Evolutionary conservation across 2,329 filamentous ascomycete species (phyloP).

Genomic region (Xylaria sp.): DNA sequence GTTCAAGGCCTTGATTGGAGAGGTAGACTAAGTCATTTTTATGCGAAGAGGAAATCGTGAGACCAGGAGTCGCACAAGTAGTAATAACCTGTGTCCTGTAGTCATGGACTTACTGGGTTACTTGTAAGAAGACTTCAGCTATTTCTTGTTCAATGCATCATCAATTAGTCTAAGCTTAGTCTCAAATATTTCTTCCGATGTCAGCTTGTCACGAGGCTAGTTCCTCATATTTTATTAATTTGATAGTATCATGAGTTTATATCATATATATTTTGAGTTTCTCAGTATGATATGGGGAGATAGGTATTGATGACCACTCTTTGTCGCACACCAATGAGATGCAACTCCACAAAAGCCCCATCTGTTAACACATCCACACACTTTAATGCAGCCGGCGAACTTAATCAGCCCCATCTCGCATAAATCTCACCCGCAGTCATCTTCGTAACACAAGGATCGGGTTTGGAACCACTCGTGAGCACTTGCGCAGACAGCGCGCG

Average conservation of each 20-base stretch:
- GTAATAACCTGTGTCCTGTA: background rate
- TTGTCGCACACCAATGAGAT: slow-evolving; percentile 31
- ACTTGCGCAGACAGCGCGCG: background rate
- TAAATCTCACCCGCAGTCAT: background rate
- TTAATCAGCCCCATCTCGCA: slow-evolving; percentile 18
- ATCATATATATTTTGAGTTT: background rate
- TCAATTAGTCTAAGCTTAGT: background rate
- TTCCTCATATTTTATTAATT: background rate
- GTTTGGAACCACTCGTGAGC: background rate
- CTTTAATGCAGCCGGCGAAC: background rate
- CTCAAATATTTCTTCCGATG: background rate
- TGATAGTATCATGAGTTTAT: background rate
- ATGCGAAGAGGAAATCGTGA: slow-evolving; percentile 20
- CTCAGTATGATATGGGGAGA: background rate
- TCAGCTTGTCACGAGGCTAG: background rate
- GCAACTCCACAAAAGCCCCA: slow-evolving; percentile 33
- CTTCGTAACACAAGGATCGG: slow-evolving; percentile 8
- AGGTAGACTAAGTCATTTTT: slow-evolving; percentile 31
- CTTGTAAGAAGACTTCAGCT: background rate
- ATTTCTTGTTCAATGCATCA: background rate
- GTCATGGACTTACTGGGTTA: background rate
- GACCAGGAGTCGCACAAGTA: slow-evolving; percentile 21
- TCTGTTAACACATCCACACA: slow-evolving; percentile 15
- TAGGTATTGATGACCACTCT: background rate
- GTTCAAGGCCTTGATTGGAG: slow-evolving; percentile 58